phyloP scores from a whole-genome alignment of 2,329 filamentous ascomycete species.

The Fusarium incarnatum region DNA sequence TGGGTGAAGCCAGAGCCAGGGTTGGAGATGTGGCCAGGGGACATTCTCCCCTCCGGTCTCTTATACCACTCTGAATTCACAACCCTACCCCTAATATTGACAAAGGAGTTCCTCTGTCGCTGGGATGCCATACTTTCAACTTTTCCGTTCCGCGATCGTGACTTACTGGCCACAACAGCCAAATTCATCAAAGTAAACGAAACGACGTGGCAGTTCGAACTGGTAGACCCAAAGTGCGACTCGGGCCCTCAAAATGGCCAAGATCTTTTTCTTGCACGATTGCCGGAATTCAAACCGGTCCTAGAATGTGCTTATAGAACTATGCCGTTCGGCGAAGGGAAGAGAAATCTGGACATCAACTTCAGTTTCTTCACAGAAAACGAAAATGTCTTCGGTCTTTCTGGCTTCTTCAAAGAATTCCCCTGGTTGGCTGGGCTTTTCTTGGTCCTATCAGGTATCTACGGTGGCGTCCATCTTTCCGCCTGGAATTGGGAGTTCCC shows the following conservation, averaged over 20 bases:
- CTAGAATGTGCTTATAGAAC: conserved; percentile 9
- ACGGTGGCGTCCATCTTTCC: conserved; percentile 1
- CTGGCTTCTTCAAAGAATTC: conserved; percentile 8
- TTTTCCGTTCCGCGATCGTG: conserved; percentile 1
- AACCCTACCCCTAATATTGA: background rate
- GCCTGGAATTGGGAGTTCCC: conserved; percentile 12
- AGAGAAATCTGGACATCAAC: conserved; percentile 4
- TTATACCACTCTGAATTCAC: conserved; percentile 10
- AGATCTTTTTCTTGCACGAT: conserved; percentile 8
- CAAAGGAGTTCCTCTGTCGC: conserved; percentile 4
- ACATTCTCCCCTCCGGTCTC: conserved; percentile 7
- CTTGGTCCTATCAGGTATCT: conserved; percentile 6
- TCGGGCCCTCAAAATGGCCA: conserved; percentile 1
- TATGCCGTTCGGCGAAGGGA: conserved; percentile 14
- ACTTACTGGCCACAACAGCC: background rate
- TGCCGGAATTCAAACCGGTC: conserved; percentile 6
- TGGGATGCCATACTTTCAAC: conserved; percentile 6
- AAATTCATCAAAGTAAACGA: background rate
- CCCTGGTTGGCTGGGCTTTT: conserved; percentile 12
- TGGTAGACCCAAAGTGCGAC: background rate
- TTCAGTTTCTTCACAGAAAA: conserved; percentile 14
- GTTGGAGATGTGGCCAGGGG: conserved; percentile 5
- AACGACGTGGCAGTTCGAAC: background rate
- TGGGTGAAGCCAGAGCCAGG: conserved; percentile 12
- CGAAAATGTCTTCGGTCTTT: background rate